Conservation (phyloP, 805 yeast species). For the Ascoidea rubescens region DNA sequence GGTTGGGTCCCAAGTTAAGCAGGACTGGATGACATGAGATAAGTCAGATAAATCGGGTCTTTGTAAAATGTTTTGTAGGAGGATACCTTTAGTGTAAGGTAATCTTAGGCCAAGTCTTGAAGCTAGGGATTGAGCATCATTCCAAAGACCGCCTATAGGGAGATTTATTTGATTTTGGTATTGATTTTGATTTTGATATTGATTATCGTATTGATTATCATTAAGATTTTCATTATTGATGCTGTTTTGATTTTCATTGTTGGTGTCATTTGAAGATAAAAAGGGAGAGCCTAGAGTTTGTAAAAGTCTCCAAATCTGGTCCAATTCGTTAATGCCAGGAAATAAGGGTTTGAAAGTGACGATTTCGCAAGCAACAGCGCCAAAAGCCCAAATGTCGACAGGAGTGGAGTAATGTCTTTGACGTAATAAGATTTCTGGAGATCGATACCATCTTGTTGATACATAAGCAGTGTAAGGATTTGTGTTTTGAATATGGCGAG, state of each 20-base stretch:
- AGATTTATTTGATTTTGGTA: slow-evolving; percentile 12
- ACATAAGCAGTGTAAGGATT: slow-evolving; percentile 62
- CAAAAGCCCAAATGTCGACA: slow-evolving; percentile 81
- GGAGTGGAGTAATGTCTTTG: slow-evolving; percentile 51
- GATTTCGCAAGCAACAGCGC: slow-evolving; percentile 60
- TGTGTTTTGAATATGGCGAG: slow-evolving; percentile 40
- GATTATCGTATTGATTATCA: slow-evolving; percentile 1
- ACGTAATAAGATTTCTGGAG: slow-evolving; percentile 67
- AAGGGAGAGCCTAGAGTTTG: slow-evolving; percentile 65
- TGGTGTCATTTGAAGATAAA: slow-evolving; percentile 7
- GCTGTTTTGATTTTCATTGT: too few species aligned
- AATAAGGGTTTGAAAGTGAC: slow-evolving; percentile 67
- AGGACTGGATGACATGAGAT: slow-evolving; percentile 29
- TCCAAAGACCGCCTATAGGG: slow-evolving; percentile 68
- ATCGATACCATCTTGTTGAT: slow-evolving; percentile 76
- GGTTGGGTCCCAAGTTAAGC: slow-evolving; percentile 72
- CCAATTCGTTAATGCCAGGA: slow-evolving; percentile 70
- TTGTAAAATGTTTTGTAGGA: slow-evolving; percentile 30
- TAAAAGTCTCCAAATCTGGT: slow-evolving; percentile 61
- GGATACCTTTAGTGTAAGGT: slow-evolving; percentile 40
- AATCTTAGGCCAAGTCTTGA: slow-evolving; percentile 38
- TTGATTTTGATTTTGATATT: slow-evolving; percentile 8
- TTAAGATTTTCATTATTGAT: slow-evolving; percentile 3
- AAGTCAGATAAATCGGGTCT: slow-evolving; percentile 25
- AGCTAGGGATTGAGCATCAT: slow-evolving; percentile 40